Evolutionary conservation across 106 monocot genomes (phyloP), one percentile per base, ranked within the genome.

Genomic region (Phalaenopsis equestris): DNA sequence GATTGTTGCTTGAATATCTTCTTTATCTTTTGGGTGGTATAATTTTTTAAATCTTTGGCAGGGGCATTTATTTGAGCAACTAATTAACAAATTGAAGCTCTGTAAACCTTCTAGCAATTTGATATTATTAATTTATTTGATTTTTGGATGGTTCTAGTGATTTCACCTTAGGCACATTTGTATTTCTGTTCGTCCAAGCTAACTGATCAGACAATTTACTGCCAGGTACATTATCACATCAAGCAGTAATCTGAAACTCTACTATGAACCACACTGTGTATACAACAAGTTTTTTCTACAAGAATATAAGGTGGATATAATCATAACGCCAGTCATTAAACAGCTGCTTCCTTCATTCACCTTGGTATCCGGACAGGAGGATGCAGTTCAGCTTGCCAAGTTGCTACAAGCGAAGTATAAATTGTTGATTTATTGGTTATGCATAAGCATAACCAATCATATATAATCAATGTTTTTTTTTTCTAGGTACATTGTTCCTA

Each of bases 181-280:
- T 2, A 47, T 11, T 21, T 24, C 23, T 5, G 21, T 23, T 23
- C 23, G 8, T 52, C 2, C 3, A 4, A 41, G 39, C 2, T 72
- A 72, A 5, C 38, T 72, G 72, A 72, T 72, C 72, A 14, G 72
- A 72, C 36, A 72, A 72, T 72, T 72, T 14, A 38, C 41, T 72
- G 14, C 41, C 49, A 96, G 95, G 88, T 96, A 93, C 81, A 79
- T 96, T 72, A 57, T 96, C 46, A 84, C 84, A 80, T 78, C 41
- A 47, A 85, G 64, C 73, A 86, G 82, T 74, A 70, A 86, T 48
- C 47, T 83, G 76, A 75, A 86, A 48, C 80, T 97, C 19, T 94
- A 97, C 83, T 92, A 94, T 70, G 97, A 97, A 84, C 97, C 97
- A 55, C 97, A 97, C 72, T 98, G 94, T 80, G 89, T 94, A 36